Conservation (phyloP, 805 yeast genomes). For the Lachancea fermentati region DNA sequence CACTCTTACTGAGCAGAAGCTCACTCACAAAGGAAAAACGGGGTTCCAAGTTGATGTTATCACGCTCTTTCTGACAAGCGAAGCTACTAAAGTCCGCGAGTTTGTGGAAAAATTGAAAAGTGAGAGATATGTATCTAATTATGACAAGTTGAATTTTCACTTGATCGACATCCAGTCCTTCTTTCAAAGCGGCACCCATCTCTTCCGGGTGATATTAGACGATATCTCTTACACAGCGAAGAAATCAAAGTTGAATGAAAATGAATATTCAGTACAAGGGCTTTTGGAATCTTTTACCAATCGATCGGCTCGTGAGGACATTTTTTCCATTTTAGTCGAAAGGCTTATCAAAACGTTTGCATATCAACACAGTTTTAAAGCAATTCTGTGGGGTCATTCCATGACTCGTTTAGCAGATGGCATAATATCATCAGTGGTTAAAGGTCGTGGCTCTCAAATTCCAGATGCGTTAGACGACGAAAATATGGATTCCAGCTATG, state of each 20-base stretch:
- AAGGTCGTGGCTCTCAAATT: constrained; percentile 76
- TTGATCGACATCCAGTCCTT: constrained; percentile 40
- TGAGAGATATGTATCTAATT: constrained; percentile 18
- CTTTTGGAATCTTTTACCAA: constrained; percentile 32
- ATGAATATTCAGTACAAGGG: constrained; percentile 7
- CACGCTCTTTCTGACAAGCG: constrained; percentile 38
- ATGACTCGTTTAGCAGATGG: constrained; percentile 82
- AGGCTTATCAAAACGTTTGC: constrained; percentile 48
- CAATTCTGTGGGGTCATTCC: constrained; percentile 65
- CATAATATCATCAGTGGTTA: constrained; percentile 71
- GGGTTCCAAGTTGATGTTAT: constrained; percentile 61
- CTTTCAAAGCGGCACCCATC: constrained; percentile 25
- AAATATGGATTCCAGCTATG: constrained; percentile 27
- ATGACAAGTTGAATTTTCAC: constrained; percentile 36
- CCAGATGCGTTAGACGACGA: constrained; percentile 47
- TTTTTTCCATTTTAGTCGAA: constrained; percentile 42
- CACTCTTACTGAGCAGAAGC: constrained; percentile 54
- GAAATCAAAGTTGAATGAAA: background rate
- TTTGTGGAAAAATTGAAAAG: constrained; percentile 16
- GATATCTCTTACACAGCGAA: constrained; percentile 2
- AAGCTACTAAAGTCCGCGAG: constrained; percentile 5
- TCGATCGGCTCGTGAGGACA: constrained; percentile 63
- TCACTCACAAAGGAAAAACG: constrained; percentile 54
- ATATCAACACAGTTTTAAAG: constrained; percentile 37
- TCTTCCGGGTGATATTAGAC: constrained; percentile 15